Evolutionary conservation across 306 rosid genomes (phyloP).

Genomic region (Prinsepia uniflora): DNA sequence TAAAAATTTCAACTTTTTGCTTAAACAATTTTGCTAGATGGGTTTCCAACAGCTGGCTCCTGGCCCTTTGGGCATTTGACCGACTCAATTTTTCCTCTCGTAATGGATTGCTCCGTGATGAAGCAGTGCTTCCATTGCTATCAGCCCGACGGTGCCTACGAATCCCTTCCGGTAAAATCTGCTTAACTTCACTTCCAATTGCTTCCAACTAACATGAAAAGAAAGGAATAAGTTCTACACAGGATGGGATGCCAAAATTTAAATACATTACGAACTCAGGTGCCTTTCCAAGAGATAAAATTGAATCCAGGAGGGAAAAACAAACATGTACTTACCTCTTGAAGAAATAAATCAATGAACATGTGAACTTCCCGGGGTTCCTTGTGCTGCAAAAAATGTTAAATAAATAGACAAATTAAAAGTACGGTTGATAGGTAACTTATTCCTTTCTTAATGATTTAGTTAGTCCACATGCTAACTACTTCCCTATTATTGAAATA

Average conservation of each 20-base stretch:
- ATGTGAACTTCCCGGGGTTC: constrained; percentile 98
- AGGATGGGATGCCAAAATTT: neutral
- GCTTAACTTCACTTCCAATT: constrained; percentile 65
- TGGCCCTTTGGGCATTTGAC: constrained; percentile 75
- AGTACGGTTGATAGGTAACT: constrained; percentile 20
- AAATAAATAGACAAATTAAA: constrained; percentile 21
- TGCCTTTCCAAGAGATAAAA: constrained; percentile 9
- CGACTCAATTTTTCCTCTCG: constrained; percentile 73
- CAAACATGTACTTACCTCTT: constrained; percentile 62
- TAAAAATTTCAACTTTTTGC: constrained; percentile 91
- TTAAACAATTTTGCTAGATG: constrained; percentile 92
- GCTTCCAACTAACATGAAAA: constrained; percentile 63
- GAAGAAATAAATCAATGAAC: constrained; percentile 88
- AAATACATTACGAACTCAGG: constrained; percentile 7
- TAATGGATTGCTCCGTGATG: constrained; percentile 87
- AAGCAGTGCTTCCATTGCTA: constrained; percentile 81
- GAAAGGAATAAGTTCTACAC: constrained; percentile 7
- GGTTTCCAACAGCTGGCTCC: constrained; percentile 95
- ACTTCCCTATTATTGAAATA: constrained; percentile 7
- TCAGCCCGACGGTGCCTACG: constrained; percentile 73
- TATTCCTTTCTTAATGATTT: constrained; percentile 1
- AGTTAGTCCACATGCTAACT: neutral
- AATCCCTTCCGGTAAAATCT: constrained; percentile 66
- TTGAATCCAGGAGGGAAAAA: constrained; percentile 2
- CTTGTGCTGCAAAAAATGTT: constrained; percentile 68